Conservation (phyloP, 768 basidiomycete species). For the Mycena polygramma region DNA sequence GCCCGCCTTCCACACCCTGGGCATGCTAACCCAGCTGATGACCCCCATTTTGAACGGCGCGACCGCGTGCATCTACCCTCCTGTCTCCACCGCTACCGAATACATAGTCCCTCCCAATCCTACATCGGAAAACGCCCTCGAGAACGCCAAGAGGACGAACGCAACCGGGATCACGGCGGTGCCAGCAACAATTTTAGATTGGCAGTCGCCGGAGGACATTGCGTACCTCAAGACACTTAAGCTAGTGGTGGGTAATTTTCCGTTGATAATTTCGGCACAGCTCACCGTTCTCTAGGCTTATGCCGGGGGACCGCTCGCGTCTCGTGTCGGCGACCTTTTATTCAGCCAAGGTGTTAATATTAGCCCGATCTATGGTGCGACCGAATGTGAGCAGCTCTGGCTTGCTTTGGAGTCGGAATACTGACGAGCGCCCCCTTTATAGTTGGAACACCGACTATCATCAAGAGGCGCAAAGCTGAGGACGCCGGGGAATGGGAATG, state of each 20-base stretch:
- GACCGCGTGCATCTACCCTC: conserved; percentile 50
- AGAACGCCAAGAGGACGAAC: conserved; percentile 46
- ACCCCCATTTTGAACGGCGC: conserved; percentile 43
- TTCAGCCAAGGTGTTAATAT: conserved; percentile 51
- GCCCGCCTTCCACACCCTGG: conserved; percentile 56
- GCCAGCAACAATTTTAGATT: conserved; percentile 55
- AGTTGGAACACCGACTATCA: conserved; percentile 39
- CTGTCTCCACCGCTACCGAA: conserved; percentile 39
- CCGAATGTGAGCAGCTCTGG: conserved; percentile 43
- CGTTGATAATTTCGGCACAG: background rate
- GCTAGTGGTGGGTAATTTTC: conserved; percentile 42
- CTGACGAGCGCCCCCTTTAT: background rate
- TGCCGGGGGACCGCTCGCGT: conserved; percentile 52
- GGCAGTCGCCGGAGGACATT: conserved; percentile 48
- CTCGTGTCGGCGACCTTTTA: conserved; percentile 51
- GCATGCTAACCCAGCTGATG: conserved; percentile 48
- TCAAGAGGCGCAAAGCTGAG: conserved; percentile 30
- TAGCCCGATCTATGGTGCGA: conserved; percentile 51
- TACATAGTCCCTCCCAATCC: conserved; percentile 50
- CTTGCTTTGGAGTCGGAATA: background rate
- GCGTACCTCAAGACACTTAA: conserved; percentile 44
- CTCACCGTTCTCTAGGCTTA: conserved; percentile 44
- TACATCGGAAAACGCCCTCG: conserved; percentile 54
- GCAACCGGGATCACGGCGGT: conserved; percentile 51
- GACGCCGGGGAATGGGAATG: conserved; percentile 49